phyloP scores from a whole-genome alignment of 441 rosid genomes.

The Bocquillonia castaneifolia region DNA sequence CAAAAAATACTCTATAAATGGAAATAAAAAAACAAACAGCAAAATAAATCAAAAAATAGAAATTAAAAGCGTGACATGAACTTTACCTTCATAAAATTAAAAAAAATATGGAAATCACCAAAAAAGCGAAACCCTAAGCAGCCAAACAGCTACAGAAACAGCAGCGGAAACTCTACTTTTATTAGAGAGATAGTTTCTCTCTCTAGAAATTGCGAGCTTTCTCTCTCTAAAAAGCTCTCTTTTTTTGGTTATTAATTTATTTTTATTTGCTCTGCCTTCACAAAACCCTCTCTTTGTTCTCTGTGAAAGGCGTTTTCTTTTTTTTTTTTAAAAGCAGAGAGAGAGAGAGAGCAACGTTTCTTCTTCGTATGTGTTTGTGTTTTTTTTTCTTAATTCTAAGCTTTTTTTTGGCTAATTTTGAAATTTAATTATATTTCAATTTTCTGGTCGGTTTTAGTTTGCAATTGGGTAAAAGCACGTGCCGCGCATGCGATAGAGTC shows the following conservation, averaged over 20 bases:
- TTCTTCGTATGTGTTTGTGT: constrained; percentile 18
- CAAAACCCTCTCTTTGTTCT: constrained; percentile 34
- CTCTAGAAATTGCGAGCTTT: constrained; percentile 12
- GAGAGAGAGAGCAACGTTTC: constrained; percentile 27
- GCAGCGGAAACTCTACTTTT: not conserved
- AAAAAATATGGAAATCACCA: constrained; percentile 3
- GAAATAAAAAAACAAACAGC: constrained; percentile 19
- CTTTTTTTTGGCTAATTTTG: not conserved
- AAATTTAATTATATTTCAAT: constrained; percentile 14
- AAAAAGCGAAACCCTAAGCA: constrained; percentile 32
- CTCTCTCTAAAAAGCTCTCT: constrained; percentile 14
- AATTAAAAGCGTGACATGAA: not conserved
- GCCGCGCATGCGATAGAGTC: constrained; percentile 25
- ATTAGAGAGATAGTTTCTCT: not conserved
- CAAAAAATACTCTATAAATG: constrained; percentile 13
- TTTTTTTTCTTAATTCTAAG: not conserved
- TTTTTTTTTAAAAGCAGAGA: constrained; percentile 26
- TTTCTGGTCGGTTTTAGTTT: constrained; percentile 31
- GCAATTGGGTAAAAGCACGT: constrained; percentile 26
- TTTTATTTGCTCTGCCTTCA: constrained; percentile 20
- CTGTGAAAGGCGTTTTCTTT: constrained; percentile 20
- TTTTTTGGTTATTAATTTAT: not conserved
- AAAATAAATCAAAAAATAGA: constrained; percentile 5
- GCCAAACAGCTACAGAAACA: constrained; percentile 23
- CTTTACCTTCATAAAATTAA: constrained; percentile 30